A percentile compares a stretch with the other conserved stretches of the same genome.
phyloP scores from a whole-genome alignment of 257 asterid species.

The Solanum pennellii region DNA sequence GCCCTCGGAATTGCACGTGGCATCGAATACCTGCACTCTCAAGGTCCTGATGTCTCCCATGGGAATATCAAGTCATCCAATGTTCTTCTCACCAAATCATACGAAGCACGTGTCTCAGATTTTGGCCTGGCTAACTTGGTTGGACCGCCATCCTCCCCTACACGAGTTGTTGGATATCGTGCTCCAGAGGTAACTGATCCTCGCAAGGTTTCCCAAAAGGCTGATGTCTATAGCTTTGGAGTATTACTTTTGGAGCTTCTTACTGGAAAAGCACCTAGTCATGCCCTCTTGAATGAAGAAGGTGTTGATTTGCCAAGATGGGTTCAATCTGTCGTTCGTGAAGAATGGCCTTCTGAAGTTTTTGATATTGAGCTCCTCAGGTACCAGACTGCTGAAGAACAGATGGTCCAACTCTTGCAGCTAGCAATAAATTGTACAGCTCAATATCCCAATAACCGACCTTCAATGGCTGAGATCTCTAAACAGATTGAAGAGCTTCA shows the following conservation, averaged over 20 bases:
- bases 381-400: conserved; percentile 49
- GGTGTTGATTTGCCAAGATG: conserved; percentile 79
- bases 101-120: conserved; percentile 58
- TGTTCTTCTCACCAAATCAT: conserved; percentile 62
- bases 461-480: conserved; percentile 41
- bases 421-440: conserved; percentile 75
- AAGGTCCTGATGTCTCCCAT: conserved; percentile 46
- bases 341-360: conserved; percentile 82
- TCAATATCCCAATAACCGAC: conserved; percentile 68
- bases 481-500: conserved; percentile 41
- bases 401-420: conserved; percentile 77
- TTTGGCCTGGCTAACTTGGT: conserved; percentile 66
- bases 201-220: conserved; percentile 60
- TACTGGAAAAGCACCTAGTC: conserved; percentile 81
- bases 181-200: conserved; percentile 91
- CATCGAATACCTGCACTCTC: conserved; percentile 58
- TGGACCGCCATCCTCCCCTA: conserved; percentile 64
- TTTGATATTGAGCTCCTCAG: conserved; percentile 64
- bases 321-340: conserved; percentile 70
- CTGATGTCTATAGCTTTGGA: conserved; percentile 70
- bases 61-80: conserved; percentile 80
- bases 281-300: conserved; percentile 69
- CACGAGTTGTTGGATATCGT: conserved; percentile 62
- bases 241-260: conserved; percentile 71
- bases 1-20: conserved; percentile 79